Evolutionary conservation across 345 rosid genomes (phyloP), one percentile per base, ranked within the genome.

Genomic region (Gossypium mustelinum): DNA sequence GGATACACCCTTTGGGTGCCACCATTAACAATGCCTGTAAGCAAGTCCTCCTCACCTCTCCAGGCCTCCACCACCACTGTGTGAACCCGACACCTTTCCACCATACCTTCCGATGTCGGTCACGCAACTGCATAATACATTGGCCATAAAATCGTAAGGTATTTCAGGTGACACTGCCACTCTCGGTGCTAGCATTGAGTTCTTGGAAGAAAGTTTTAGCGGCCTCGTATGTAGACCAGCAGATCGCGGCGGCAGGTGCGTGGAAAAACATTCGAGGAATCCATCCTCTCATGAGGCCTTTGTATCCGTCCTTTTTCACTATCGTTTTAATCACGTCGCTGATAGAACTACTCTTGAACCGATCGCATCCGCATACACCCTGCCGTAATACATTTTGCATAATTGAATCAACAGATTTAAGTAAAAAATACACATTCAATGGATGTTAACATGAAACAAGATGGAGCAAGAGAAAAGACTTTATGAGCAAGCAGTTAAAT

Each of bases 321-420:
- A 95, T 91, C 34, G 87, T 82, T n/a, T 66, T 78, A 17, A 93
- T 54, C 41, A 95, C 99, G 76, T 87, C 93, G 41, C 90, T 69
- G 50, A 91, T 95, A 1, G 95, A 91, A 79, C 86, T 75, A 39
- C 82, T 86, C 78, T 80, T 87, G 77, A 89, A 95, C 76, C 98
- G 86, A 81, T 93, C 99, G 45, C 99, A 95, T 70, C 99, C 99
- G 2, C 99, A 93, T 18, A 95, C 94, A 77, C 99, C 99, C 98
- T 95, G 92, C 60, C 73, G 27, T 75, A n/a, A 78, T 44, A 45
- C 50, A 45, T 24, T 44, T 56, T 47, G 18, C 47, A 63, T 43
- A 20, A 22, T 44, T 44, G 20, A 61, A 29, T 34, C 48, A 63
- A 39, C 20, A 34, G 45, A 14, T 29, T 9, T 4, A 29, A 14